Conservation (phyloP, 2,329 filamentous ascomycete species). For the Cercospora beticola region DNA sequence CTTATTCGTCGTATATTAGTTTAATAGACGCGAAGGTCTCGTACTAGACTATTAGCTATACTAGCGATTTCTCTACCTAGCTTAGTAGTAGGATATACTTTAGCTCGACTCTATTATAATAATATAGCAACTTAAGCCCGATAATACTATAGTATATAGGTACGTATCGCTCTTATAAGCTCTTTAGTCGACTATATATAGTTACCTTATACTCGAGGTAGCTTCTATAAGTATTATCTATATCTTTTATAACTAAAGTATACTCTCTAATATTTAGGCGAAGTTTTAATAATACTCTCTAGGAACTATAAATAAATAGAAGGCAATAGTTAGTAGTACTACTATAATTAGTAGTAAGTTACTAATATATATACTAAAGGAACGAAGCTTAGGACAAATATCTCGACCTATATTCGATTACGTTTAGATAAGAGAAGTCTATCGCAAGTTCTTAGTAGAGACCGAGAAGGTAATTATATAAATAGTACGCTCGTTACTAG, state of each 20-base stretch:
- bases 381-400: background rate
- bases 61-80: background rate
- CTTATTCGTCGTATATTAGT: background rate
- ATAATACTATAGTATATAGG: background rate
- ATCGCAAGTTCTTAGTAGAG: background rate
- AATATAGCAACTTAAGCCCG: background rate
- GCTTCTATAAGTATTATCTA: background rate
- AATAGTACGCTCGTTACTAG: background rate
- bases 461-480: background rate
- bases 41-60: background rate
- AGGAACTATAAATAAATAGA: background rate
- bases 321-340: background rate
- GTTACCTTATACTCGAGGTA: background rate
- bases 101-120: background rate
- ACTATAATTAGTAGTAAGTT: background rate
- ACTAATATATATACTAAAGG: background rate
- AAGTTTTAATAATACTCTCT: background rate
- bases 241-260: background rate
- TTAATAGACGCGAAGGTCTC: background rate
- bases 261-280: background rate
- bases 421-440: background rate
- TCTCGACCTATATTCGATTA: background rate
- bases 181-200: constrained; percentile 1
- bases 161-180: constrained; percentile 5
- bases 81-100: too few relatives aligned